Conservation (phyloP, 1,139 yeast species). For the Hanseniaspora gamundiae region DNA sequence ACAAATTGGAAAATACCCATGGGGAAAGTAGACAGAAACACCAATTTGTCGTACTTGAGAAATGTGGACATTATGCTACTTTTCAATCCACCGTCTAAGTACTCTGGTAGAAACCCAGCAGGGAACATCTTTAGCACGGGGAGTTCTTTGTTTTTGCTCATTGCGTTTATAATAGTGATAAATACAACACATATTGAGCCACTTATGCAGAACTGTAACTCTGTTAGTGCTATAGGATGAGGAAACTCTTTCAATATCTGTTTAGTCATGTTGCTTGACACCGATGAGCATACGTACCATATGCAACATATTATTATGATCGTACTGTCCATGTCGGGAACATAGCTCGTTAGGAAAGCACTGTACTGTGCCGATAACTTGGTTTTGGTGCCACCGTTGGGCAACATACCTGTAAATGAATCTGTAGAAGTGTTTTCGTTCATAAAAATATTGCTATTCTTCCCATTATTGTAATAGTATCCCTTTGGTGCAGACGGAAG, state of each 20-base stretch:
- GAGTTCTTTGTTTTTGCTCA: conserved; percentile 8
- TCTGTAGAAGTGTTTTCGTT: neutral
- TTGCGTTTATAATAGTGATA: conserved; percentile 15
- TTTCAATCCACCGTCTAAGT: conserved; percentile 20
- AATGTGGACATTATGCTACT: conserved; percentile 22
- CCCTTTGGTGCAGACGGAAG: conserved; percentile 10
- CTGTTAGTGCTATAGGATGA: conserved; percentile 76
- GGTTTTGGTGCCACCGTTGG: neutral
- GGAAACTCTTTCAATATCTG: conserved; percentile 54
- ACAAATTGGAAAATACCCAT: conserved; percentile 88
- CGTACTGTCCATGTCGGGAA: conserved; percentile 21
- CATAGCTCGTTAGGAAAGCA: conserved; percentile 1
- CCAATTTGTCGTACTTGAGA: conserved; percentile 18
- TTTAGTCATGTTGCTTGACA: conserved; percentile 74
- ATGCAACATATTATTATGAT: conserved; percentile 41
- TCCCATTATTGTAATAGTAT: conserved; percentile 9
- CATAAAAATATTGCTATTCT: neutral
- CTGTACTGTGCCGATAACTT: neutral
- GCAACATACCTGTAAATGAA: too few relatives aligned
- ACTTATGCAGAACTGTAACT: conserved; percentile 69
- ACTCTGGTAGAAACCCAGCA: conserved; percentile 42
- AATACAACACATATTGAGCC: conserved; percentile 36
- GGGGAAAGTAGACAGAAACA: conserved; percentile 64
- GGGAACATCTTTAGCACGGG: conserved; percentile 32
- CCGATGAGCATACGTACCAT: conserved; percentile 77